Conservation (phyloP, 768 basidiomycete genomes). For the Leccinum uliginosum region DNA sequence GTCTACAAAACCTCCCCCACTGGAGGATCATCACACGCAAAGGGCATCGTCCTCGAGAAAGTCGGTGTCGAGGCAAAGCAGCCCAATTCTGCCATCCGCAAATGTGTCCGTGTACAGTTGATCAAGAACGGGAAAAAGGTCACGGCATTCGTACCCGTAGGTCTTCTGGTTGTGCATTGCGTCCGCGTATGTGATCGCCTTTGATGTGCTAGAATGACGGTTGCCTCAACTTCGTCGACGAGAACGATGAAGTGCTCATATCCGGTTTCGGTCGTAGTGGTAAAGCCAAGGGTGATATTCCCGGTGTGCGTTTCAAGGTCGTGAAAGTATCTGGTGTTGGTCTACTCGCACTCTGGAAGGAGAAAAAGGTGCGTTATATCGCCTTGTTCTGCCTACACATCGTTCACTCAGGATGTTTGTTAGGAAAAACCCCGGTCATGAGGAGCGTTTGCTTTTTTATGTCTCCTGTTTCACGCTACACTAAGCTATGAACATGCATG, state of each 20-base stretch:
- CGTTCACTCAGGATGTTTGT: neutral
- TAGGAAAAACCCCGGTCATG: slow-evolving; percentile 75
- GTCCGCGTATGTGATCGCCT: slow-evolving; percentile 3
- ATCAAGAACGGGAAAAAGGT: slow-evolving; percentile 99
- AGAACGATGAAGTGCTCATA: slow-evolving; percentile 99
- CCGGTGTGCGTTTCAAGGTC: slow-evolving; percentile 99
- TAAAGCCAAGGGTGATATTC: slow-evolving; percentile 99
- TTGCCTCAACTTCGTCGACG: slow-evolving; percentile 97
- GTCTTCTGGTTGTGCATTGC: slow-evolving; percentile 29
- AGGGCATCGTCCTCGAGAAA: slow-evolving; percentile 99
- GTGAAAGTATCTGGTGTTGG: slow-evolving; percentile 99
- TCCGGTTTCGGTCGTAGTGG: slow-evolving; percentile 99
- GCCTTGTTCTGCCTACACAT: neutral
- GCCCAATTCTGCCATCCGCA: slow-evolving; percentile 99
- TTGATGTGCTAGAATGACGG: slow-evolving; percentile 70
- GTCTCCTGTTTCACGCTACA: slow-evolving; percentile 7
- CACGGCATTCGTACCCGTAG: slow-evolving; percentile 96
- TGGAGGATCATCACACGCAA: slow-evolving; percentile 98
- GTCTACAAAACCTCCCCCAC: slow-evolving; percentile 99
- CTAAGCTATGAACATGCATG: slow-evolving; percentile 26
- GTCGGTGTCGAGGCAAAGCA: slow-evolving; percentile 99
- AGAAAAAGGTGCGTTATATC: slow-evolving; percentile 80
- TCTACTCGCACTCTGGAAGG: slow-evolving; percentile 96
- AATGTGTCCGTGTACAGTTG: slow-evolving; percentile 99
- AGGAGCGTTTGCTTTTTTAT: slow-evolving; percentile 11